Evolutionary conservation across 2,329 filamentous ascomycete species (phyloP).

Genomic region (Chrysoporthe puriensis): DNA sequence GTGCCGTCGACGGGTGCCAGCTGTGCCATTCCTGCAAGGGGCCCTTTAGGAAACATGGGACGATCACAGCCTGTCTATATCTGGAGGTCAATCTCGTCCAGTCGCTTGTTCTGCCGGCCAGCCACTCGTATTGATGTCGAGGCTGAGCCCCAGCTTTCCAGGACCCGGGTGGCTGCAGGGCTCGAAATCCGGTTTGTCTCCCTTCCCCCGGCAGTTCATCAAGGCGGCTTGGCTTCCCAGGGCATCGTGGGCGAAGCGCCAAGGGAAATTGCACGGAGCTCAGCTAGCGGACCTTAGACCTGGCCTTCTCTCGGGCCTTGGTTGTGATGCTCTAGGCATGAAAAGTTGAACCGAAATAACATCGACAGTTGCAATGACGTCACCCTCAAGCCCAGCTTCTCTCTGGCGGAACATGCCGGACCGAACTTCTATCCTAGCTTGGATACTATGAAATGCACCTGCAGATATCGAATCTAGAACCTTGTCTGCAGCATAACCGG

Average conservation of each 20-base stretch:
- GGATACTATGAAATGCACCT: not conserved
- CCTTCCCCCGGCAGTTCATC: not conserved
- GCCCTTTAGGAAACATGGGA: not conserved
- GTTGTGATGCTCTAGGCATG: not conserved
- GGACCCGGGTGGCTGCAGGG: not conserved
- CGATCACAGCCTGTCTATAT: not conserved
- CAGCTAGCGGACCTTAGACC: not conserved
- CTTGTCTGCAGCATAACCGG: too few species aligned
- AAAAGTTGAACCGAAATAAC: not conserved
- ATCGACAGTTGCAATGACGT: constrained; percentile 20
- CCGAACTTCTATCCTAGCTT: not conserved
- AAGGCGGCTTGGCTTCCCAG: not conserved
- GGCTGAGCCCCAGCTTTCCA: not conserved
- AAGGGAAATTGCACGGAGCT: not conserved
- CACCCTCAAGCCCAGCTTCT: not conserved
- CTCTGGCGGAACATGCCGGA: not conserved
- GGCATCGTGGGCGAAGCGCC: not conserved
- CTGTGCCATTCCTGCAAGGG: not conserved
- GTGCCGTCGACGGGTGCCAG: not conserved
- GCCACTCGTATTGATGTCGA: not conserved
- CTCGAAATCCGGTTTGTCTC: constrained; percentile 8
- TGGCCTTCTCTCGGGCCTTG: not conserved
- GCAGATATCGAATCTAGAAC: not conserved
- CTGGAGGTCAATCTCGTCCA: not conserved
- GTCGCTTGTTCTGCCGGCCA: not conserved